Conservation (phyloP, 345 rosid species). For the Aurinia saxatilis region DNA sequence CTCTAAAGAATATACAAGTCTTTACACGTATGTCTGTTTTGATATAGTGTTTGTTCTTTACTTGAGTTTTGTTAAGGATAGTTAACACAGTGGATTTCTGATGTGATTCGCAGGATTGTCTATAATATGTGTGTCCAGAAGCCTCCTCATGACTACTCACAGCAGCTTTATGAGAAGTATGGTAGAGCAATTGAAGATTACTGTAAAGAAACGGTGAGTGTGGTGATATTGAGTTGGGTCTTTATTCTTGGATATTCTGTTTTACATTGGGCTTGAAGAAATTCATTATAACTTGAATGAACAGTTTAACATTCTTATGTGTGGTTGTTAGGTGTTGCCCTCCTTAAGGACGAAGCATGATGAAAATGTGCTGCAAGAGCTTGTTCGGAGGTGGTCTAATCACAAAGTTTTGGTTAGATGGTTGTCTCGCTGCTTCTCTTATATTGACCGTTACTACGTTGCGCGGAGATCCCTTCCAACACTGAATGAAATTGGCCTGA, state of each 20-base stretch:
- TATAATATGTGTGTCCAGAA: slow-evolving; percentile 65
- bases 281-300: no score
- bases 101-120: slow-evolving; percentile 25
- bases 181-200: slow-evolving; percentile 39
- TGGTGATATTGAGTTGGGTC: no score
- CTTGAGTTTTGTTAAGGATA: background rate
- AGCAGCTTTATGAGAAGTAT: slow-evolving; percentile 58
- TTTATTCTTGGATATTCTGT: no score
- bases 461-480: slow-evolving; percentile 38
- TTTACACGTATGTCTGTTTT: slow-evolving; percentile 39
- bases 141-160: slow-evolving; percentile 54
- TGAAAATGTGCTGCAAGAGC: slow-evolving; percentile 66
- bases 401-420: slow-evolving; percentile 65
- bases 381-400: slow-evolving; percentile 62
- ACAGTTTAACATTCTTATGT: no score
- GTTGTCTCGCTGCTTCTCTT: slow-evolving; percentile 63
- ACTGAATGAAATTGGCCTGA: slow-evolving; percentile 51
- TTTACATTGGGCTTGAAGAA: no score
- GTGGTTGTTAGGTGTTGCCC: slow-evolving; percentile 36
- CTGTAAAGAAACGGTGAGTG: slow-evolving; percentile 33
- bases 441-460: slow-evolving; percentile 65
- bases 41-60: background rate
- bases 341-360: slow-evolving; percentile 51
- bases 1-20: slow-evolving; percentile 40
- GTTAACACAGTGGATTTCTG: background rate